Conservation (phyloP, 2,329 filamentous ascomycete genomes). For the Talaromyces sp. region DNA sequence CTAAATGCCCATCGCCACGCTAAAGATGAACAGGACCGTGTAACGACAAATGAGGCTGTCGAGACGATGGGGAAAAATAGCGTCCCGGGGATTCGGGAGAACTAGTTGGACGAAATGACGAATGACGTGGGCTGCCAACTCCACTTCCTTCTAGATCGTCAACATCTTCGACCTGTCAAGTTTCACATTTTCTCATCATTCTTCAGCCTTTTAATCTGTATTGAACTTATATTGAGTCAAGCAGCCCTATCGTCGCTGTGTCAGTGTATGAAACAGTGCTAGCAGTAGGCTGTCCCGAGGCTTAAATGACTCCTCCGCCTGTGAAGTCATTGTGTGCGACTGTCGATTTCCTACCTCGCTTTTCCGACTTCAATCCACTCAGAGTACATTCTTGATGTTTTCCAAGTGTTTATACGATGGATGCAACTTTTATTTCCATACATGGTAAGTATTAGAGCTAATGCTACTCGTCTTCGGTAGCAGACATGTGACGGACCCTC, state of each 20-base stretch:
- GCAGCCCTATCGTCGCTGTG: not conserved
- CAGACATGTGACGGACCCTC: not conserved
- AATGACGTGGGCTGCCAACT: not conserved
- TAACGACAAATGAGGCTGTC: not conserved
- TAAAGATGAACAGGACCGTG: not conserved
- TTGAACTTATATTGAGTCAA: not conserved
- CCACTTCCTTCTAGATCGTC: not conserved
- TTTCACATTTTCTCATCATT: not conserved
- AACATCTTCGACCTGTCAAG: not conserved
- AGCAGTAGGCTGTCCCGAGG: not conserved
- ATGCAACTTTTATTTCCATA: slow-evolving; percentile 17
- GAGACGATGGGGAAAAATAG: not conserved
- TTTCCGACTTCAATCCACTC: not conserved
- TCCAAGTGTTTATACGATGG: slow-evolving; percentile 11
- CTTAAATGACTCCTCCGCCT: not conserved
- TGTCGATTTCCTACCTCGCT: not conserved
- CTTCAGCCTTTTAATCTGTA: not conserved
- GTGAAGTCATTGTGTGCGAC: not conserved
- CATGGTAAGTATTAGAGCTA: slow-evolving; percentile 6
- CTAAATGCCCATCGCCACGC: not conserved
- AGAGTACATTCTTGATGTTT: not conserved
- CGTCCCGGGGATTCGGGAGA: not conserved
- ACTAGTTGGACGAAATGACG: not conserved
- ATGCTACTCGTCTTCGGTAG: not conserved
- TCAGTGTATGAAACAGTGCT: not conserved